Percentiles rank a stretch among this genome's conserved stretches.
Evolutionary conservation across 805 yeast genomes (phyloP).

Genomic region (Candida pseudofarinosa): DNA sequence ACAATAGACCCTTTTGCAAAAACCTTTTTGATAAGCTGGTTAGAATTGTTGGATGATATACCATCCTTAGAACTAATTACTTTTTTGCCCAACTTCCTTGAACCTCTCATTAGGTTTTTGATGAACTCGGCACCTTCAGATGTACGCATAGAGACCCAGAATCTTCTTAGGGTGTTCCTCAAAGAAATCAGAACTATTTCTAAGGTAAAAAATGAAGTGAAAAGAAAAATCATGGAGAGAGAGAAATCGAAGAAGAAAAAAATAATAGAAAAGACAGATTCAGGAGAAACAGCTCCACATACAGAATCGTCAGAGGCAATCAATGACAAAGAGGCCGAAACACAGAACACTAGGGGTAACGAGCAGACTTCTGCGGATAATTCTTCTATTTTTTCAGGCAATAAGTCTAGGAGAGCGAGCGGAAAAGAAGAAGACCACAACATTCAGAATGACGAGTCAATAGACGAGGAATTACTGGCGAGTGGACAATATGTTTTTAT

Average conservation of each 20-base stretch:
- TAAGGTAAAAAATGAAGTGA: slow-evolving; percentile 56
- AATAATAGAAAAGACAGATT: slow-evolving; percentile 2
- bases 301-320: background rate
- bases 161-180: slow-evolving; percentile 66
- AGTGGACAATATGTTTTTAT: slow-evolving; percentile 71
- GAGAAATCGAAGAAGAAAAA: slow-evolving; percentile 13
- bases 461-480: slow-evolving; percentile 16
- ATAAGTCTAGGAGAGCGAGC: slow-evolving; percentile 15
- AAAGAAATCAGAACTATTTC: slow-evolving; percentile 78
- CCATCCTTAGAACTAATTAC: slow-evolving; percentile 88
- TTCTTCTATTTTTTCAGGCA: slow-evolving; percentile 22
- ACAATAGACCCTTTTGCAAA: slow-evolving; percentile 91
- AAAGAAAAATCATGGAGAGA: slow-evolving; percentile 17
- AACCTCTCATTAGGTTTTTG: slow-evolving; percentile 74
- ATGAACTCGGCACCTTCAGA: slow-evolving; percentile 78
- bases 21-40: slow-evolving; percentile 90
- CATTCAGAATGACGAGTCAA: background rate
- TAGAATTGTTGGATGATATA: slow-evolving; percentile 84
- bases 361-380: slow-evolving; percentile 11
- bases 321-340: slow-evolving; percentile 7
- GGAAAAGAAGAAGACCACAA: slow-evolving; percentile 12
- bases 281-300: slow-evolving; percentile 1
- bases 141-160: slow-evolving; percentile 80
- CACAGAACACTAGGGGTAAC: slow-evolving; percentile 6
- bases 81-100: slow-evolving; percentile 83